Conservation (phyloP, 2,329 filamentous ascomycete genomes). For the Venturia carpophila region DNA sequence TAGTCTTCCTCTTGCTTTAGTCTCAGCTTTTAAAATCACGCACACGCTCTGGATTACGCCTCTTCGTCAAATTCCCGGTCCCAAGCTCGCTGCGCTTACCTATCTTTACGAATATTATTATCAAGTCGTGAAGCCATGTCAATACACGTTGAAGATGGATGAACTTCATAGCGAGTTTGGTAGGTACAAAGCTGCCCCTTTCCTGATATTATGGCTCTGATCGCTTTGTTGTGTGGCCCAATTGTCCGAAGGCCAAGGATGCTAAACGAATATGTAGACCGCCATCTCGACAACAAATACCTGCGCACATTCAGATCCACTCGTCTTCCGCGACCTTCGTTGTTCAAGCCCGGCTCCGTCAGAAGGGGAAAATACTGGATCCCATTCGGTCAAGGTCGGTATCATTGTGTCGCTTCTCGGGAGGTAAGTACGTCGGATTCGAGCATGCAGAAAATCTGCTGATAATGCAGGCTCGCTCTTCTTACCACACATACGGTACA, state of each 20-base stretch:
- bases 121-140: constrained; percentile 23
- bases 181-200: constrained; percentile 9
- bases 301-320: not conserved
- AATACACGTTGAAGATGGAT: constrained; percentile 25
- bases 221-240: no score
- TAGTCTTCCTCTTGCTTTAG: no score
- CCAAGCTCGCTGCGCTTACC: constrained; percentile 24
- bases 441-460: no score
- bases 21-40: not conserved
- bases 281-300: not conserved
- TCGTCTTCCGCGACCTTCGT: not conserved
- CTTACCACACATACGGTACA: no score
- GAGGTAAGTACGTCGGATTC: not conserved
- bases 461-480: no score
- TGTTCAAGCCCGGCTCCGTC: not conserved
- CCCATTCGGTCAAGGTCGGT: not conserved
- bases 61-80: constrained; percentile 24
- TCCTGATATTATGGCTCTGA: no score
- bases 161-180: constrained; percentile 25
- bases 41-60: not conserved
- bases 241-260: no score
- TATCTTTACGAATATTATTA: constrained; percentile 26
- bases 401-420: not conserved
- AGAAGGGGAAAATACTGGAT: not conserved
- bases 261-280: not conserved